Base-by-base conservation (phyloP, 306 rosid species). In the Cucumis melo region DNA sequence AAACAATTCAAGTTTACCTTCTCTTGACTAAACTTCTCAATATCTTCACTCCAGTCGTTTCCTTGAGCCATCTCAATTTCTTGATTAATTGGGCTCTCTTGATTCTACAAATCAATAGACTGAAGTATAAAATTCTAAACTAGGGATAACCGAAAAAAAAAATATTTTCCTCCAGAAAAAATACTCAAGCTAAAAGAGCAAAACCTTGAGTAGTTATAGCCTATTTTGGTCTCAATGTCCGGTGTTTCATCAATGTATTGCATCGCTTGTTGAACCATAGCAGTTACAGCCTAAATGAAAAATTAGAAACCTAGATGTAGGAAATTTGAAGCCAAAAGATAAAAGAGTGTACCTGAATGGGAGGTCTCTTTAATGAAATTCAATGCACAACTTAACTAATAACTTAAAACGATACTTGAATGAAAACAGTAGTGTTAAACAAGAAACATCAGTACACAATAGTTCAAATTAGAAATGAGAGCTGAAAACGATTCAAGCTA, bases 221-320 rank as follows among this genome's bases (percentile, higher is more conserved):
- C 96, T 17, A 87, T 62, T 44, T 90, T 89, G 55, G 96, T 81
- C 83, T 91, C 97, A 78, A 87, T 6, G 29, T 93, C 91, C 1
- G 92, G 98, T 19, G 98, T 89, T 91, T 88, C 83, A 27, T 93
- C 97, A 77, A 91, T 93, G 79, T 89, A 93, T 77, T 88, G 92
- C 97, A 93, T 89, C 32, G 98, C 97, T 82, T 93, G 97, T 85
- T 93, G 98, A 53, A 91, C 98, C 97, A 93, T 89, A 16, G 93
- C 92, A 73, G 77, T 73, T 5, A 73, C 77, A 51, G 77, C 77
- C 77, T 73, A 73, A 27, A 73, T 10, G 61, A 29, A 71, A 51
- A 73, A 73, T 73, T 29, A 51, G 29, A 29, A 21, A 51, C 44
- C 41, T 48, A 51, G 41, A 44, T 73, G 57, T 27, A 27, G 15